Evolutionary conservation across 345 rosid genomes (phyloP).

Genomic region (Abelmoschus esculentus): DNA sequence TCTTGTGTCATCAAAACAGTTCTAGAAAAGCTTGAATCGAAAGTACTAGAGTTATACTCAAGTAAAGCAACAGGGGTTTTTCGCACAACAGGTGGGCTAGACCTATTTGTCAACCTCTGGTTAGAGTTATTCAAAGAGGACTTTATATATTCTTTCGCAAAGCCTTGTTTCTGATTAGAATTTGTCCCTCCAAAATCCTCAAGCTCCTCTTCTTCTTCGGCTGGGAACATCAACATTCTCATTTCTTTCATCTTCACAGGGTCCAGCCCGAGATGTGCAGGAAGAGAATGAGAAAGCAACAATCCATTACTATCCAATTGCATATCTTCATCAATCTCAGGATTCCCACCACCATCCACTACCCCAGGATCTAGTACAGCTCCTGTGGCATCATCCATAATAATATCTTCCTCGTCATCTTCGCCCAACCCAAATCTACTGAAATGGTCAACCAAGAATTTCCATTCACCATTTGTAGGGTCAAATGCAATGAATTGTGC

Average conservation of each 20-base stretch:
- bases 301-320: constrained; percentile 36
- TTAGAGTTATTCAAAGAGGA: constrained; percentile 32
- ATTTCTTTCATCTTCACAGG: constrained; percentile 78
- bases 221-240: constrained; percentile 89
- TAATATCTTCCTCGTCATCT: constrained; percentile 84
- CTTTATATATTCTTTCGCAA: constrained; percentile 37
- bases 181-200: constrained; percentile 32
- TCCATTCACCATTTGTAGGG: constrained; percentile 57
- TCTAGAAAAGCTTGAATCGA: constrained; percentile 42
- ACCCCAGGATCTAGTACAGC: constrained; percentile 28
- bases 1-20: constrained; percentile 72
- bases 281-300: constrained; percentile 92
- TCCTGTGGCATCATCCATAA: constrained; percentile 52
- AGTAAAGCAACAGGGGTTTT: constrained; percentile 73
- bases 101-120: constrained; percentile 42
- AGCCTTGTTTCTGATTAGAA: constrained; percentile 35
- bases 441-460: constrained; percentile 72
- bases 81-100: constrained; percentile 40
- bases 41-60: constrained; percentile 57
- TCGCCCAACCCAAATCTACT: constrained; percentile 92
- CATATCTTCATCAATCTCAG: constrained; percentile 38
- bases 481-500: constrained; percentile 66
- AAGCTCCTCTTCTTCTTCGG: constrained; percentile 45
- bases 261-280: constrained; percentile 89
- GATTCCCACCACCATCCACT: constrained; percentile 35